Conservation (phyloP, 352 stramenopile genomes). For the Globisporangium parvum region DNA sequence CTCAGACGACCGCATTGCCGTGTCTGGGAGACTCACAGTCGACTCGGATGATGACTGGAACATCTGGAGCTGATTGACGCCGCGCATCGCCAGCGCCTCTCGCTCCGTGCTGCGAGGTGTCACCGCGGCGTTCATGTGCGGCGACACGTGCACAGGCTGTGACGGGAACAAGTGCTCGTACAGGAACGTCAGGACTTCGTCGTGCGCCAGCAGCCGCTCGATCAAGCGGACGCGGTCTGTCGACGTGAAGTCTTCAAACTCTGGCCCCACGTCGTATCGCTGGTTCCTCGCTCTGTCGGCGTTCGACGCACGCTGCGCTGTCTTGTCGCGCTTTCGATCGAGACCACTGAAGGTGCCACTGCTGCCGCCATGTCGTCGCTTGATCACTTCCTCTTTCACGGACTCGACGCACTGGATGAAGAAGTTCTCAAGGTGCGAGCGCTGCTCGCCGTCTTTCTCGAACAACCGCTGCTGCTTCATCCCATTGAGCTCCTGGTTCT, state of each 20-base stretch:
- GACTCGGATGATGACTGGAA: conserved; percentile 8
- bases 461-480: conserved; percentile 37
- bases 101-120: conserved; percentile 8
- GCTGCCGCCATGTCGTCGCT: conserved; percentile 24
- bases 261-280: conserved; percentile 23
- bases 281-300: conserved; percentile 26
- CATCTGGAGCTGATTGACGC: conserved; percentile 2
- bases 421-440: conserved; percentile 60
- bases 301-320: conserved; percentile 9
- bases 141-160: too few relatives aligned
- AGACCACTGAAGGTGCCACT: background rate
- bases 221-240: conserved; percentile 69
- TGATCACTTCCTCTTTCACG: conserved; percentile 71
- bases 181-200: conserved; percentile 71
- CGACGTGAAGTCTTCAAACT: conserved; percentile 67
- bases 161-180: conserved; percentile 74
- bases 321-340: conserved; percentile 20
- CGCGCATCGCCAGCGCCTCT: background rate
- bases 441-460: conserved; percentile 21
- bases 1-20: conserved; percentile 1
- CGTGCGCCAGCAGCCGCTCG: conserved; percentile 65
- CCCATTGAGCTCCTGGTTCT: conserved; percentile 43
- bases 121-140: background rate
- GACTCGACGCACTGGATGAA: conserved; percentile 82
- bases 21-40: conserved; percentile 17